Conservation (phyloP, 768 basidiomycete species). For the Boletus reticulatus region DNA sequence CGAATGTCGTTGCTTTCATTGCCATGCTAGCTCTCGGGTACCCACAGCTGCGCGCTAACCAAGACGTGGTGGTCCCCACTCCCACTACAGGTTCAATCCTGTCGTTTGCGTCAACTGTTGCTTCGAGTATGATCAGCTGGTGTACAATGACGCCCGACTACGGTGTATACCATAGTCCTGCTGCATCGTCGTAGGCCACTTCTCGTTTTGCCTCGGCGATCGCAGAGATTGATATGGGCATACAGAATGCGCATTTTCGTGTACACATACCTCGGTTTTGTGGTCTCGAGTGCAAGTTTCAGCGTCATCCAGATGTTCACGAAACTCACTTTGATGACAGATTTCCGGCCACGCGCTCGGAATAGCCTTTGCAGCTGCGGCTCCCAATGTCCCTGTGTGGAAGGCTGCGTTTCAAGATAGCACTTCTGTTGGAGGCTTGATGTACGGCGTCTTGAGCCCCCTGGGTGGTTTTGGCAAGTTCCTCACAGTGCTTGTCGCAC, state of each 20-base stretch:
- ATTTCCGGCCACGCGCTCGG: constrained; percentile 43
- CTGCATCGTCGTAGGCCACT: constrained; percentile 53
- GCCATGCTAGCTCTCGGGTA: constrained; percentile 67
- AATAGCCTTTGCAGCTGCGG: constrained; percentile 44
- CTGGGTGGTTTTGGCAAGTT: constrained; percentile 46
- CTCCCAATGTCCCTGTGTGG: constrained; percentile 38
- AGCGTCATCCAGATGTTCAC: background rate
- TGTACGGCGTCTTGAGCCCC: constrained; percentile 38
- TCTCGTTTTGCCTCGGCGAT: background rate
- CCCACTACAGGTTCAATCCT: constrained; percentile 36
- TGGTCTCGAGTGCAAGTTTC: constrained; percentile 39
- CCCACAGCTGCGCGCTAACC: constrained; percentile 53
- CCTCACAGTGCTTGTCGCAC: constrained; percentile 48
- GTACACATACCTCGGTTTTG: constrained; percentile 47
- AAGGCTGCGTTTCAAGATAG: constrained; percentile 38
- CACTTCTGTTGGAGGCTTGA: constrained; percentile 44
- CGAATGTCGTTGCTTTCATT: constrained; percentile 65
- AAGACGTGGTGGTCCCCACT: constrained; percentile 32
- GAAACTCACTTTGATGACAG: constrained; percentile 20
- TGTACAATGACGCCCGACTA: constrained; percentile 46
- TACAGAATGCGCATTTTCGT: constrained; percentile 38
- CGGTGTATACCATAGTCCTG: constrained; percentile 48
- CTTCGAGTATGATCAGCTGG: constrained; percentile 44
- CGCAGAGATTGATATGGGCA: background rate
- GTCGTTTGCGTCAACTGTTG: constrained; percentile 44